phyloP scores from a whole-genome alignment of 805 yeast species.

The Saturnispora bothae region DNA sequence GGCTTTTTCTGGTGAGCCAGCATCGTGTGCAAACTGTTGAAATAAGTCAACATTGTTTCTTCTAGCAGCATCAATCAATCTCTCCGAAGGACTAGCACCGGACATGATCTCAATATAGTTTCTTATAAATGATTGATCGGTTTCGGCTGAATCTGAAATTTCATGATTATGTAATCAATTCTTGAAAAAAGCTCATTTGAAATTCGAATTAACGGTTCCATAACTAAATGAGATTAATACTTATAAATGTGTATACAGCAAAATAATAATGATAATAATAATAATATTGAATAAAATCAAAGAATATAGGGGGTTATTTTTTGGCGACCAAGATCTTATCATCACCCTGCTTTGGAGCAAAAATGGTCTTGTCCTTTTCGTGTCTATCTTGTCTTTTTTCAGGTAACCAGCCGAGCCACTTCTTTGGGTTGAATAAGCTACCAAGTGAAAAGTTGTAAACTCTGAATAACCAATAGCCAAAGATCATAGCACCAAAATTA shows the following conservation, averaged over 20 bases:
- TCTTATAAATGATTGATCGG: background rate
- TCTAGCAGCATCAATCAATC: slow-evolving; percentile 77
- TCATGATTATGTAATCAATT: too few species aligned
- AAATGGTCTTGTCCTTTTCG: slow-evolving; percentile 35
- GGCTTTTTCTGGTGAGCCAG: slow-evolving; percentile 29
- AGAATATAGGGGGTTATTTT: background rate
- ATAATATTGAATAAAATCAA: background rate
- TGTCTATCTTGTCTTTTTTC: slow-evolving; percentile 32
- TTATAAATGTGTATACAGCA: too few species aligned
- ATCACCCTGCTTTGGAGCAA: slow-evolving; percentile 31
- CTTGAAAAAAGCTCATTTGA: too few species aligned
- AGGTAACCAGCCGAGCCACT: slow-evolving; percentile 24
- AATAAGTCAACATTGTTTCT: slow-evolving; percentile 77
- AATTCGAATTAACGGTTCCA: too few species aligned
- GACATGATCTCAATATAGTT: slow-evolving; percentile 1
- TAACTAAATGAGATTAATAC: too few species aligned
- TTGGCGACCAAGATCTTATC: slow-evolving; percentile 24
- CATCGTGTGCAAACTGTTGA: slow-evolving; percentile 35
- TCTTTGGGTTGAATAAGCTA: slow-evolving; percentile 26
- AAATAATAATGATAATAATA: too few species aligned
- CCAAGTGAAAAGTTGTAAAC: slow-evolving; percentile 27
- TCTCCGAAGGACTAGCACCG: slow-evolving; percentile 60
- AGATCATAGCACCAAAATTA: slow-evolving; percentile 36
- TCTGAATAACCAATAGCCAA: slow-evolving; percentile 29
- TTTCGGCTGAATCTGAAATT: background rate